Evolutionary conservation across 768 basidiomycete genomes (phyloP).

Genomic region (Suillus spraguei): DNA sequence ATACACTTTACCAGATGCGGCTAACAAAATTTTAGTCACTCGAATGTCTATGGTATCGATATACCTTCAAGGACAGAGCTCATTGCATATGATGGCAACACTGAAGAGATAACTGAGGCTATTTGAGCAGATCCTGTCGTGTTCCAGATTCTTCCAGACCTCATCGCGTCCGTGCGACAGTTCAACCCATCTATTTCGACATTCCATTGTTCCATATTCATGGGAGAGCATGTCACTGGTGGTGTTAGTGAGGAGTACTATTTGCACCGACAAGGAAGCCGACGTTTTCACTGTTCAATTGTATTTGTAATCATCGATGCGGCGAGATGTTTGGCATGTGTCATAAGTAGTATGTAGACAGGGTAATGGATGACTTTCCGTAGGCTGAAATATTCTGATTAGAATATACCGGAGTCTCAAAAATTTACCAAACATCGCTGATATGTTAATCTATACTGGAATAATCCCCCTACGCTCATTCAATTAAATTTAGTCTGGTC

Average conservation of each 20-base stretch:
- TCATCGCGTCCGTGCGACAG: constrained; percentile 82
- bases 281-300: no score
- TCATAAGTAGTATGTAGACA: no score
- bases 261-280: constrained; percentile 61
- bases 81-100: constrained; percentile 79
- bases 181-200: constrained; percentile 74
- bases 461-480: no score
- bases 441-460: no score
- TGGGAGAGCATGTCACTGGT: constrained; percentile 95
- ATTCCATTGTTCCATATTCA: constrained; percentile 98
- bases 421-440: no score
- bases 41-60: constrained; percentile 99
- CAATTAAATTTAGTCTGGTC: no score
- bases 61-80: constrained; percentile 97
- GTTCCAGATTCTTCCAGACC: constrained; percentile 90
- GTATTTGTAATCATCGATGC: no score
- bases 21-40: constrained; percentile 49
- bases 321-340: no score
- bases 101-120: constrained; percentile 67
- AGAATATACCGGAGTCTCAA: no score
- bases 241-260: constrained; percentile 87
- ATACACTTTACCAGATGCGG: constrained; percentile 9
- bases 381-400: no score
- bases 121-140: constrained; percentile 97
- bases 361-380: no score